These are phyloP conservation scores for Prunus mume DNA, from an alignment of 306 rosid species.

Conservation along the genomic window DNA sequence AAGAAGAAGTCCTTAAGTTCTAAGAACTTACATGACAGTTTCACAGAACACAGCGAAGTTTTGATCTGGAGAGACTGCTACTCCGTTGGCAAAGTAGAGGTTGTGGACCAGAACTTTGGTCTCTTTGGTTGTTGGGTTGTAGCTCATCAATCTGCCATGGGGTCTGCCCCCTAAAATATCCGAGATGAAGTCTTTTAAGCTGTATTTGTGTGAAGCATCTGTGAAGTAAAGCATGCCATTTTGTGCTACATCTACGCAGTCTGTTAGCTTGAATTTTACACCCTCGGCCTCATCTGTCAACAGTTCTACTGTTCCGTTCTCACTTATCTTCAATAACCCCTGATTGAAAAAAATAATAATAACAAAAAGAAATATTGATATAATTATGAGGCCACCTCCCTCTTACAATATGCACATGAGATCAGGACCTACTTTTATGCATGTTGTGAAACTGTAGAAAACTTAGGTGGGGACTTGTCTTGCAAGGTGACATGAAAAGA, in stretches of 20 bases:
- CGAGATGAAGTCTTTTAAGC: conserved; percentile 4
- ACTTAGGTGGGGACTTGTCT: too few species aligned
- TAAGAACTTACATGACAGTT: conserved; percentile 38
- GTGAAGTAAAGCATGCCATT: conserved; percentile 71
- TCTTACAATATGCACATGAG: too few species aligned
- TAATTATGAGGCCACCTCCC: too few species aligned
- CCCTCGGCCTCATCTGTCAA: conserved; percentile 55
- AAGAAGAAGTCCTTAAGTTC: not conserved
- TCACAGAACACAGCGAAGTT: conserved; percentile 56
- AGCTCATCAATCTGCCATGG: conserved; percentile 64
- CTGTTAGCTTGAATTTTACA: conserved; percentile 50
- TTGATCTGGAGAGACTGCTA: conserved; percentile 63
- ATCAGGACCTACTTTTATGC: too few species aligned
- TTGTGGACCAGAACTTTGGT: conserved; percentile 46
- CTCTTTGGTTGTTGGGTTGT: conserved; percentile 44
- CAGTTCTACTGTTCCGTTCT: conserved; percentile 41
- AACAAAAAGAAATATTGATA: not conserved
- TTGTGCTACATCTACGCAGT: conserved; percentile 58
- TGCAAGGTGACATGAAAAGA: too few species aligned
- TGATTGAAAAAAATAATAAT: not conserved
- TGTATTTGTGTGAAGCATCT: conserved; percentile 64
- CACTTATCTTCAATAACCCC: conserved; percentile 62
- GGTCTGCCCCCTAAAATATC: conserved; percentile 60
- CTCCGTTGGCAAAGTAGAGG: conserved; percentile 72
- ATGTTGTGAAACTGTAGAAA: too few species aligned